Percentiles rank a stretch among this genome's conserved stretches.
Conservation (phyloP, 345 rosid species). For the Acer saccharum region DNA sequence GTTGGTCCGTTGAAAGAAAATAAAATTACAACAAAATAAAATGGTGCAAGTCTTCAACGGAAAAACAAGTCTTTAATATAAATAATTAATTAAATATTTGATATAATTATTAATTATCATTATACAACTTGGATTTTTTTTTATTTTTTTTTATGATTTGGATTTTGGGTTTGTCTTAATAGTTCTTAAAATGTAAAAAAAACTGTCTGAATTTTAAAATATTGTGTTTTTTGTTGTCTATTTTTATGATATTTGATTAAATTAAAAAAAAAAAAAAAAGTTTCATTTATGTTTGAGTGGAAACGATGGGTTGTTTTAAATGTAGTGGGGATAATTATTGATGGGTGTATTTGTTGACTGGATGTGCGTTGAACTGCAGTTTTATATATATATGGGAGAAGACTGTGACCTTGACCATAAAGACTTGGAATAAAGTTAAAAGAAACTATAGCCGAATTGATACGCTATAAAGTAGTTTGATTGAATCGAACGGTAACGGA, state of each 20-base stretch:
- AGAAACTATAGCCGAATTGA: background rate
- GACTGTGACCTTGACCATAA: background rate
- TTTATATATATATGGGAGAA: background rate
- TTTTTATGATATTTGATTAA: no score
- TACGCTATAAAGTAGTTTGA: background rate
- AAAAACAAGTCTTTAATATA: no score
- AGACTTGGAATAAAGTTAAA: background rate
- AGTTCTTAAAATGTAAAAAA: background rate
- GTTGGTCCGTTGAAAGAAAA: slow-evolving; percentile 1
- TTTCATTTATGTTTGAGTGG: no score
- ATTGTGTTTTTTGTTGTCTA: no score
- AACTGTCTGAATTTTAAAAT: background rate
- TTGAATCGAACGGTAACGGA: background rate
- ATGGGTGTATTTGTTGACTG: background rate
- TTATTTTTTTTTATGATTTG: background rate
- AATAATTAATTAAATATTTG: no score
- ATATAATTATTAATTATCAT: no score
- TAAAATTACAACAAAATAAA: background rate
- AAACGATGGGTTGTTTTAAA: no score
- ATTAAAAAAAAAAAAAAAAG: no score
- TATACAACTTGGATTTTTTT: no score
- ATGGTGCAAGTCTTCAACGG: background rate
- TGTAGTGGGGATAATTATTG: no score
- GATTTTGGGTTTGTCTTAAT: background rate
- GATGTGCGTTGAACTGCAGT: background rate